Base-by-base conservation (phyloP, 2,329 filamentous ascomycete genomes). In the Conoideocrella luteorostrata region DNA sequence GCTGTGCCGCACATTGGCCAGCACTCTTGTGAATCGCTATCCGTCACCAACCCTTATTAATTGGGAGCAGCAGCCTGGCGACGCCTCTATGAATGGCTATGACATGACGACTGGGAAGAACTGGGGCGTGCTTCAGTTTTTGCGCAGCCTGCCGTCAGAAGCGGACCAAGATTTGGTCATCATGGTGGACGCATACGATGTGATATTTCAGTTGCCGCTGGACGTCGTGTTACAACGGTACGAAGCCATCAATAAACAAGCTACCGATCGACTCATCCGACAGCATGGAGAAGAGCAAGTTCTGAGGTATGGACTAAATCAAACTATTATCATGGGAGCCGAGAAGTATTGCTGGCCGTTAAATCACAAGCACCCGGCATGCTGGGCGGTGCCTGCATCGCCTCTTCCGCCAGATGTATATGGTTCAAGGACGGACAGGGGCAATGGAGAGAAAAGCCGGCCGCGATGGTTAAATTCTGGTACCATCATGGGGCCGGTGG, bases 291-390 rank as follows among this genome's bases (percentile, higher is more conserved):
- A 36, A 23, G 34, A 36, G 15, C 34, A 36, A 23, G 34, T 36
- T 7, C 20, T 36, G 12, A n/a, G 23, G 20, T 21, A 22, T 21
- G 34, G 34, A 4, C 34, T 36, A 12, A 23, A 23, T 12, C 34
- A 36, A n/a, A 36, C 34, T n/a, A 13, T 36, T 21, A 15, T 36
- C 21, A 38, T 26, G 35, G 35, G 21, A 21, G 35, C 22, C 22
- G 35, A 26, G 35, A 38, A 38, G 15, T 38, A 13, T 15, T 38
- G 35, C 35, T 26, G 35, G 35, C 35, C 35, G 18, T 23, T 26
- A 10, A 4, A 11, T 15, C 35, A 38, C 35, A 38, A 4, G n/a
- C 35, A 38, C 22, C 35, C 35, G 35, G 35, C 35, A 7, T 38
- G 35, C 35, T 26, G 35, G 35, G 21, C 35, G 7, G 35, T 26